Base-by-base conservation (phyloP, 306 rosid species). In the cucumber (Cucumis sativus) region DNA sequence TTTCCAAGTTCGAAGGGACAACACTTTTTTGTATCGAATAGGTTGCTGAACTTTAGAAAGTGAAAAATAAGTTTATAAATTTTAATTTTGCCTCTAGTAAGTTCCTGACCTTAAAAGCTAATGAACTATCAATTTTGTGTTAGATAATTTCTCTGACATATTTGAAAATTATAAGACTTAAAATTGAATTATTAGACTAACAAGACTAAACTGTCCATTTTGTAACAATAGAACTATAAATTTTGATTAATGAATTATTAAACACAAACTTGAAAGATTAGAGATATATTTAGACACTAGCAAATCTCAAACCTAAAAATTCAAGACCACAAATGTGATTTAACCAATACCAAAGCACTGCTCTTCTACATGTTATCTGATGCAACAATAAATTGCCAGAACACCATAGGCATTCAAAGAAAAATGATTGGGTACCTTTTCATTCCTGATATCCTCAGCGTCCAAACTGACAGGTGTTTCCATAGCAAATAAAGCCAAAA, bases 401-500 rank as follows among this genome's bases (percentile, higher is more conserved):
- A 30, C 39, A 58, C 6, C 25, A 5, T 1, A 72, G 8, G 41
- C 61, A 51, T 51, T 14, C 3, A 14, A 47, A 71, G 43, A 72
- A 28, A 67, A 45, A 14, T 70, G 17, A 43, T 51, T 33, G 20
- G 59, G 45, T 62, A 95, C 97, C 99, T 95, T 95, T 88, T 92
- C 97, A 43, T 92, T 95, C 85, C 99, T 85, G 70, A 95, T 78
- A 82, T 95, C 99, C 87, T 95, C 98, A 20, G 97, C 99, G 79
- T 85, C 96, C 86, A 95, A 86, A 86, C 99, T 95, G 61, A 95
- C 97, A 15, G 99, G 99, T 3, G 99, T 89, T 84, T 92, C 99
- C 99, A 95, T 95, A 12, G 99, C 97, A 88, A 95, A 95, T 67
- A 95, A 68, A 16, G 99, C 93, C 37, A 92, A 81, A 80, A 95